These are phyloP conservation scores for Aureobasidium pullulans DNA, from an alignment of 2,329 filamentous ascomycete genomes.

Conservation along the genomic window DNA sequence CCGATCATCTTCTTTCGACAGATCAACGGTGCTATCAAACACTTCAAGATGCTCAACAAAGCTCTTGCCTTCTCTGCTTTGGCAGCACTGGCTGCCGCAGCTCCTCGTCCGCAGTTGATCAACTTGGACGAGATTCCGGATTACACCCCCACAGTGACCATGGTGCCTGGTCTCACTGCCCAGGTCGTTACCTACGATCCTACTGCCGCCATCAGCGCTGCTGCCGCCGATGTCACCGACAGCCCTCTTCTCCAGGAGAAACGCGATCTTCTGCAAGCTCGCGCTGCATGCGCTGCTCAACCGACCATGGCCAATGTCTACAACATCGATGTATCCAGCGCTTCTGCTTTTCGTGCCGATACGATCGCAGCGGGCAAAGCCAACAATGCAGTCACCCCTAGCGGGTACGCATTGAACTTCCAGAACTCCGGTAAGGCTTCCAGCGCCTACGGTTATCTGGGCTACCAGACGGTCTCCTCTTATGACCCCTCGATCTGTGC, in stretches of 20 bases:
- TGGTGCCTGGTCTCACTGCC: too few species aligned
- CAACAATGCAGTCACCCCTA: background rate
- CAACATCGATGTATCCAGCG: background rate
- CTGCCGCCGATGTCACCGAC: background rate
- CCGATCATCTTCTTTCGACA: too few species aligned
- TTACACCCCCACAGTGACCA: too few species aligned
- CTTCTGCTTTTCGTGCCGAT: background rate
- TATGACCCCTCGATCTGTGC: conserved; percentile 26
- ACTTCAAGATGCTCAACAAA: too few species aligned
- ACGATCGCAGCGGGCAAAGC: background rate
- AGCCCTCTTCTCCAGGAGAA: conserved; percentile 11
- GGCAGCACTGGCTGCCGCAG: conserved; percentile 5
- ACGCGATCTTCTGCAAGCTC: conserved; percentile 10
- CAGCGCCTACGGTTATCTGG: conserved; percentile 19
- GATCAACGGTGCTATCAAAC: too few species aligned
- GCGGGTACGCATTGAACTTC: background rate
- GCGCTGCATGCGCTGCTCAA: conserved; percentile 15
- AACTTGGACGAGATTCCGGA: conserved; percentile 17
- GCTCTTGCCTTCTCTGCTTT: too few species aligned
- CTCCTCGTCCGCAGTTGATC: conserved; percentile 19
- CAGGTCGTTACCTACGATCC: background rate
- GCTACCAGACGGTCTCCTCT: conserved; percentile 18
- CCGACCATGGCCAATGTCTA: conserved; percentile 6
- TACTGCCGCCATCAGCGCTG: background rate
- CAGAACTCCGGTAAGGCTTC: background rate